Evolutionary conservation across 768 basidiomycete genomes (phyloP), one percentile per base, ranked within the genome.

Genomic region (Russula sp.): DNA sequence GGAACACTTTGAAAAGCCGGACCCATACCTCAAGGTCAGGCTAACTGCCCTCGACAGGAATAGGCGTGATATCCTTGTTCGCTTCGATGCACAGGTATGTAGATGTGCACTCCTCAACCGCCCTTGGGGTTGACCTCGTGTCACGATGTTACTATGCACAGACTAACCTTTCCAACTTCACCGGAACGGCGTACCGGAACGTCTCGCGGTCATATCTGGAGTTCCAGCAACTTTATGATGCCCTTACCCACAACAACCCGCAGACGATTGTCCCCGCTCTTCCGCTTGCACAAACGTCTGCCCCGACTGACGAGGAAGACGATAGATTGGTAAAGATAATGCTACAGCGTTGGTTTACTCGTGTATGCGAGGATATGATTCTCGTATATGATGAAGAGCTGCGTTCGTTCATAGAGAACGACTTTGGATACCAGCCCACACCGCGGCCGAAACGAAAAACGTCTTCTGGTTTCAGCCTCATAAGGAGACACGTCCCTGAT

Each of bases 301-400:
- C 97, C 2, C 89, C 93, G 31, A 94, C 93, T 13, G 97, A 98
- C 71, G 97, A 98, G 76, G 97, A 98, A 75, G 97, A 99, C 74
- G 97, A 98, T 73, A 83, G 97, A 20, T 81, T 99, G 2, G 93
- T 99, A 37, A 89, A 89, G 72, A 89, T 95, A 64, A 93, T 95
- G 83, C 79, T 98, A 22, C 97, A 98, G 75, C 79, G 91, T 64
- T 99, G 97, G 96, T 82, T 97, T 58, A 86, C 91, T 11, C 80
- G 97, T 60, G 85, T 98, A 37, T 96, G 90, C 75, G 94, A 95
- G 72, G 94, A 98, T 72, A 85, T 87, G 2, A 91, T 97, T 57
- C 75, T 98, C 35, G 76, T 92, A 45, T 77, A 86, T 59, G 96
- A 98, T 69, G 97, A 98, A 70, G 97, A 99, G 72, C 74, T 98